Evolutionary conservation across 495 filamentous ascomycete species (phyloP), one percentile per base, ranked within the genome.

Genomic region (Umbilicaria muhlenbergii): DNA sequence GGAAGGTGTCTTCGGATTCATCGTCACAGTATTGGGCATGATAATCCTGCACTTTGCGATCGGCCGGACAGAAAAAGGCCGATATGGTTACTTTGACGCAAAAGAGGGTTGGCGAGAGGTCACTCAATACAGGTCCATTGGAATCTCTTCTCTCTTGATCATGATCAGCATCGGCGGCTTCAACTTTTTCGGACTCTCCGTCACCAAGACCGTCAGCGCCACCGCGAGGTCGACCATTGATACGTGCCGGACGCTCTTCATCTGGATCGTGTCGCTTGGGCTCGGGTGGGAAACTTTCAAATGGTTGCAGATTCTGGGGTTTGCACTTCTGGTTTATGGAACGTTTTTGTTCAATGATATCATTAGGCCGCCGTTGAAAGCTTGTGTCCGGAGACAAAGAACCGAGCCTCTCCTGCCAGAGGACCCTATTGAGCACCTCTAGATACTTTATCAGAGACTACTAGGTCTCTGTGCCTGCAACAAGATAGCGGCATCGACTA

Each of bases 151-250:
- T 39, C 18, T 96, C 13, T 56, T 88, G 34, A 96, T 95, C 49
- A 98, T 98, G 91, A 74, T 98, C 51, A 88, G 81, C 56, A 96
- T 98, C 55, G 87, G 87, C 33, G 86, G 89, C 41, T 98, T 95
- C 76, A 98, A 98, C 66, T 96, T 88, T 69, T 98, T 98, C 62
- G 91, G 91, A 28, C 77, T 98, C 13, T 83, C 79, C 5, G 88
- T 98, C 7, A 98, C 91, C 2, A 77, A 84, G 33, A 75, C 63
- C 49, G 86, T 98, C 41, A 85, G 78, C 36, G 91, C 91, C 16
- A 98, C 91, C 0, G 82, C 88, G 0, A 78, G 91, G 39, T 92
- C 84, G 44, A 94, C 87, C 11, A 95, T 98, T 51, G 91, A 98
- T 58, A 98, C 92, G 1, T 95, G 87, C 67, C 80, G 91, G 1